Evolutionary conservation across 352 stramenopile species (phyloP), one percentile per base, ranked within the genome.

Genomic region (Globisporangium yorkense): DNA sequence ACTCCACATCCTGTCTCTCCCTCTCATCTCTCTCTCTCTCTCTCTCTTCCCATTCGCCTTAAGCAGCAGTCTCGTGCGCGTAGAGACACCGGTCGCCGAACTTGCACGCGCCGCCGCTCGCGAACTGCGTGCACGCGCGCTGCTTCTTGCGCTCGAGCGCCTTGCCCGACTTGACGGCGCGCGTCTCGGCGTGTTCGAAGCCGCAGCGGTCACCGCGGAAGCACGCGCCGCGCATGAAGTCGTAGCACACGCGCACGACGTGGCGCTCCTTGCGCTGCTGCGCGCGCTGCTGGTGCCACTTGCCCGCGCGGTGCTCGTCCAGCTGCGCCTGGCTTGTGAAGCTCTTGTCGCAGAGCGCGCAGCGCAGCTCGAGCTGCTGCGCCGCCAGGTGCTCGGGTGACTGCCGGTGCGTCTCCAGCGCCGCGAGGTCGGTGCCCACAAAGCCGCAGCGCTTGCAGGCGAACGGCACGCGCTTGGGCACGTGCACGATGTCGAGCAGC

Each of bases 21-120:
- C 24, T 58, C 45, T 60, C 37, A 29, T 61, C 7, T 20, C 6
- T 51, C 29, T 39, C 58, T 24, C 43, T 71, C 63, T 10, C 39
- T 5, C 1, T 20, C 40, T 5, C 39, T n/a, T 44, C 7, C 16
- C n/a, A 10, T 15, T 21, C 16, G 41, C 20, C 41, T 47, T n/a
- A 48, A 3, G 18, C 8, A 5, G 43, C 44, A 9, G 44, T 13
- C 35, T 70, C 54, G 61, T 94, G 84, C 8, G 72, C 70, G 58
- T 89, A 94, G 52, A 94, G 53, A 56, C 84, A 94, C 33, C 71
- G 71, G 56, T 90, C 80, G 41, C 82, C 84, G 53, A 88, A 94
- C 56, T 73, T 71, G 68, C 84, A 94, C 45, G 61, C 72, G 29
- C 72, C 69, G 5, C 58, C 62, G 1, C 59, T 63, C 24, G 56